Conservation (phyloP, 768 basidiomycete species). For the Lyophyllum decastes region DNA sequence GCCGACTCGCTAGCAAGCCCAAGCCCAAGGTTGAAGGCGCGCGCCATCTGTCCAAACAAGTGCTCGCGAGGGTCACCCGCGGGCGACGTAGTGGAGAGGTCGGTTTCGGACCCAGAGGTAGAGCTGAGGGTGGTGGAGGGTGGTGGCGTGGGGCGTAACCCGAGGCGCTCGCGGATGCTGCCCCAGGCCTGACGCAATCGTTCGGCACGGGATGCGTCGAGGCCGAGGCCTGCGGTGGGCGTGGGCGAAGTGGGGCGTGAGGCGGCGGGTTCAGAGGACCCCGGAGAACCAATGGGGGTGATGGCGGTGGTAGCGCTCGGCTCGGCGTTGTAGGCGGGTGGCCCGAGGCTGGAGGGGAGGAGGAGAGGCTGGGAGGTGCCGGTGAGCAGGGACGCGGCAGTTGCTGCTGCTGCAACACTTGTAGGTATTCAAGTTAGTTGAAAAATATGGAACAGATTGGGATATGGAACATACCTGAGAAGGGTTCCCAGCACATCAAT, state of each 20-base stretch:
- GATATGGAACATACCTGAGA: slow-evolving; percentile 55
- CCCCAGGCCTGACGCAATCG: slow-evolving; percentile 70
- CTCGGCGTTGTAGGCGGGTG: slow-evolving; percentile 36
- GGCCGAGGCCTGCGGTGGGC: slow-evolving; percentile 41
- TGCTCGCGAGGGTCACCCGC: slow-evolving; percentile 60
- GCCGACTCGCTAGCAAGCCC: slow-evolving; percentile 38
- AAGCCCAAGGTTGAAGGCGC: slow-evolving; percentile 76
- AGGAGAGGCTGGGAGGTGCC: slow-evolving; percentile 69
- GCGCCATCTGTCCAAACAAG: slow-evolving; percentile 81
- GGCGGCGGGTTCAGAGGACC: slow-evolving; percentile 3
- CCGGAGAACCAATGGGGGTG: no score
- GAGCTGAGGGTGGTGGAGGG: slow-evolving; percentile 13
- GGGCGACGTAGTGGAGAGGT: not conserved
- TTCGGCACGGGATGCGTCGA: slow-evolving; percentile 36
- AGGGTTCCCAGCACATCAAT: slow-evolving; percentile 85
- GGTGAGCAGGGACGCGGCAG: slow-evolving; percentile 80
- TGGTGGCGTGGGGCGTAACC: slow-evolving; percentile 38
- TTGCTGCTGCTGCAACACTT: slow-evolving; percentile 93
- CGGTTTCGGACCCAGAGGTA: slow-evolving; percentile 4
- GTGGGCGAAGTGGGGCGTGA: slow-evolving; percentile 31
- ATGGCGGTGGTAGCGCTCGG: not conserved
- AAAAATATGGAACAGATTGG: slow-evolving; percentile 1
- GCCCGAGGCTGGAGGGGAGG: slow-evolving; percentile 44
- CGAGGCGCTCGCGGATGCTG: slow-evolving; percentile 67
- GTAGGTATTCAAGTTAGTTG: slow-evolving; percentile 5